Conservation (phyloP, 1,284 basidiomycete genomes). For the Athelia psychrophila region DNA sequence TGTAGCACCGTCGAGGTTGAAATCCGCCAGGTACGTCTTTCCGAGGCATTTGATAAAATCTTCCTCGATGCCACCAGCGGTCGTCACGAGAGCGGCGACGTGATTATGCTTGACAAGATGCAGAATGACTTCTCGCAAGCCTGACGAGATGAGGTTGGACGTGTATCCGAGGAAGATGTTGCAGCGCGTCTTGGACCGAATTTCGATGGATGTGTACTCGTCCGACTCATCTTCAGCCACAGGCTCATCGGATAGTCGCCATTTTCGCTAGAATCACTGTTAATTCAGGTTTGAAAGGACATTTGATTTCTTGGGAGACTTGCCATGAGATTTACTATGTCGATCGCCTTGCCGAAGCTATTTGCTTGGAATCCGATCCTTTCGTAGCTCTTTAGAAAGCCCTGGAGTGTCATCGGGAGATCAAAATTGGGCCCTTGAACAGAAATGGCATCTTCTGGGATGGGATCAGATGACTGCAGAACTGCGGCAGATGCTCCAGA, state of each 20-base stretch:
- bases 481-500: conserved; percentile 66
- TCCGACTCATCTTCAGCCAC: conserved; percentile 66
- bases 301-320: conserved; percentile 12
- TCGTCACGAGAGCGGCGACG: conserved; percentile 90
- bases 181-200: conserved; percentile 71
- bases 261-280: conserved; percentile 53
- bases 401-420: conserved; percentile 61
- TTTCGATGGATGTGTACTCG: conserved; percentile 52
- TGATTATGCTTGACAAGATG: conserved; percentile 95
- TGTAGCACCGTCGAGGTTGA: conserved; percentile 88
- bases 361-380: conserved; percentile 96
- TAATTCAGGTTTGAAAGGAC: conserved; percentile 7
- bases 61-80: conserved; percentile 98
- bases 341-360: conserved; percentile 85
- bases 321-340: conserved; percentile 91
- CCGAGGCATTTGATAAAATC: conserved; percentile 99
- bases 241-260: conserved; percentile 83
- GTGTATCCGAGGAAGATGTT: conserved; percentile 97
- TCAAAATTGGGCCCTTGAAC: conserved; percentile 92
- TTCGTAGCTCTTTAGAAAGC: conserved; percentile 79
- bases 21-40: conserved; percentile 93
- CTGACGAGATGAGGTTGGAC: conserved; percentile 97
- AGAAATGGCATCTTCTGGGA: conserved; percentile 70
- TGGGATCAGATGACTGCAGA: conserved; percentile 74
- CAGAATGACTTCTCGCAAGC: conserved; percentile 90